These are phyloP conservation scores for Dalbergia cultrata DNA, from an alignment of 306 rosid genomes.

Conservation along the genomic window DNA sequence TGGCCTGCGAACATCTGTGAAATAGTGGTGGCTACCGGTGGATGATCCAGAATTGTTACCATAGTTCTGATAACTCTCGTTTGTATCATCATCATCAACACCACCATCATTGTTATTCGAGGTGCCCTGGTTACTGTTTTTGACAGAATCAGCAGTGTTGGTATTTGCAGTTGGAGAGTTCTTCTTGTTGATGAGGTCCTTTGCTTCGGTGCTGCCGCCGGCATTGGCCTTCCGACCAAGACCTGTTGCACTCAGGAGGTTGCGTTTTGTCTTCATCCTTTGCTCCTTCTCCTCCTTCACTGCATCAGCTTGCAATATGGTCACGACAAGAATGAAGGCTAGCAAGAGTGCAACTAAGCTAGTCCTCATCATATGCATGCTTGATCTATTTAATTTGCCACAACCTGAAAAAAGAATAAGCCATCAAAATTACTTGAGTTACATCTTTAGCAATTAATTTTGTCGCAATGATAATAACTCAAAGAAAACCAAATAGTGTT, in stretches of 20 bases:
- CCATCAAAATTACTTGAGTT: background rate
- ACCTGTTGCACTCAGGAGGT: background rate
- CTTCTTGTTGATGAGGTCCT: background rate
- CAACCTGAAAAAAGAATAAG: background rate
- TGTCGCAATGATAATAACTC: too few relatives aligned
- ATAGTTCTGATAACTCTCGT: background rate
- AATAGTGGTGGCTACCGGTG: slow-evolving; percentile 21
- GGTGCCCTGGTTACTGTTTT: too few relatives aligned
- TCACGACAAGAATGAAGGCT: background rate
- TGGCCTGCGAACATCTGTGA: slow-evolving; percentile 3
- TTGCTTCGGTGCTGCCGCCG: background rate
- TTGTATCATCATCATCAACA: background rate
- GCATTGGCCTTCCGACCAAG: slow-evolving; percentile 41
- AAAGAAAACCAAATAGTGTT: too few relatives aligned
- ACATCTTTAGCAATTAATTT: background rate
- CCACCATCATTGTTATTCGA: background rate
- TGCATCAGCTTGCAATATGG: slow-evolving; percentile 28
- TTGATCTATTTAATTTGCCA: background rate
- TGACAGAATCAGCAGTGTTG: background rate
- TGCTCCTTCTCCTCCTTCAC: background rate
- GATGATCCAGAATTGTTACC: background rate
- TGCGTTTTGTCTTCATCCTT: slow-evolving; percentile 13
- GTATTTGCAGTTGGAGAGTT: background rate
- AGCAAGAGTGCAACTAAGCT: background rate
- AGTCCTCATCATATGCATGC: slow-evolving; percentile 21